These are phyloP conservation scores for Hermanozyma aechmeae DNA, from an alignment of 805 yeast species.

Conservation along the genomic window DNA sequence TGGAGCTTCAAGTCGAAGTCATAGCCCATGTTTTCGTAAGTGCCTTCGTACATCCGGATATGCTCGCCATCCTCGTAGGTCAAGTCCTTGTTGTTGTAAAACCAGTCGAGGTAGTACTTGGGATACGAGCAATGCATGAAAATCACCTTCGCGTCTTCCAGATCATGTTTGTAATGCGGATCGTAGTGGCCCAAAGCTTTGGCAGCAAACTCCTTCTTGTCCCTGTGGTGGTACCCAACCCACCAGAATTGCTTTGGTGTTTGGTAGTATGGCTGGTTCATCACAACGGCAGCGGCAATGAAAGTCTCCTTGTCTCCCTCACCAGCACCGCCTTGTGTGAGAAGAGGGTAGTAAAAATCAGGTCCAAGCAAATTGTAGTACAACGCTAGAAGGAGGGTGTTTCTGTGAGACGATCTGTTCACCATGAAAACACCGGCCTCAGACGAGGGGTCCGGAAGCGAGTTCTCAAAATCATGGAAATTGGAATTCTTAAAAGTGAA, in stretches of 20 bases:
- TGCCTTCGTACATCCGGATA: conserved; percentile 29
- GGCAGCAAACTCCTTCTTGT: conserved; percentile 11
- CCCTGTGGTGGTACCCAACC: conserved; percentile 28
- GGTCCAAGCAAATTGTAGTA: conserved; percentile 66
- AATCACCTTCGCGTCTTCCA: conserved; percentile 11
- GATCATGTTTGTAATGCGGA: conserved; percentile 16
- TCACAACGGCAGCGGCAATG: conserved; percentile 54
- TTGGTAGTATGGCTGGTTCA: conserved; percentile 44
- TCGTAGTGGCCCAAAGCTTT: conserved; percentile 32
- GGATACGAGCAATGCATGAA: conserved; percentile 60
- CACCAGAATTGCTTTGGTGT: conserved; percentile 34
- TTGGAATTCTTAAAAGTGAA: conserved; percentile 23
- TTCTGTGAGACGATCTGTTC: conserved; percentile 49
- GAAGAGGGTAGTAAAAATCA: conserved; percentile 51
- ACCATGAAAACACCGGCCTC: conserved; percentile 66
- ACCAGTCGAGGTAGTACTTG: conserved; percentile 25
- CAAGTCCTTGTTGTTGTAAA: conserved; percentile 8
- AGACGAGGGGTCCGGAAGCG: conserved; percentile 58
- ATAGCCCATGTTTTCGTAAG: conserved; percentile 28
- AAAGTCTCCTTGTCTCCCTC: conserved; percentile 79
- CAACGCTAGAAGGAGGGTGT: conserved; percentile 47
- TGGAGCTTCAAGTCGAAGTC: conserved; percentile 33
- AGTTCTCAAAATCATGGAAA: conserved; percentile 53
- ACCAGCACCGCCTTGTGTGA: conserved; percentile 68
- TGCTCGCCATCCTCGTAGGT: conserved; percentile 23